Percentiles rank a stretch among this genome's conserved stretches.
phyloP scores from a whole-genome alignment of 208 protist species.

The Balamuthia mandrillaris region DNA sequence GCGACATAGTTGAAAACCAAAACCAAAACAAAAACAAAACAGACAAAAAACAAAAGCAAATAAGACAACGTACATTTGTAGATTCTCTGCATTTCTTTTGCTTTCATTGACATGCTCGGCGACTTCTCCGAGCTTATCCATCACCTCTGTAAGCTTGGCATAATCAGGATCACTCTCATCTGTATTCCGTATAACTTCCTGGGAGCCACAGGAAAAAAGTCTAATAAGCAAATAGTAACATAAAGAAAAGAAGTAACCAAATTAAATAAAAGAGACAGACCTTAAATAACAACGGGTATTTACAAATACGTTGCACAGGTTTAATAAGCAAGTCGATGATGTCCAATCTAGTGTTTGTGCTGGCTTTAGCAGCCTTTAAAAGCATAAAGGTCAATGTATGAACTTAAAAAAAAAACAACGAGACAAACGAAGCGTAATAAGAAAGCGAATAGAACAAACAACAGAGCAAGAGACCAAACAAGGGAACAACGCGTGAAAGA shows the following conservation, averaged over 20 bases:
- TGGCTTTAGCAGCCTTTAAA: neutral
- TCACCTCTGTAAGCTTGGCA: neutral
- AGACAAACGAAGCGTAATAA: neutral
- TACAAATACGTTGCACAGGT: slow-evolving; percentile 8
- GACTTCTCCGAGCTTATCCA: neutral
- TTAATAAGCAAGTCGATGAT: slow-evolving; percentile 4
- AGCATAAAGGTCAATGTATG: neutral
- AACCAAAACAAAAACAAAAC: neutral
- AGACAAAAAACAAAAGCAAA: neutral
- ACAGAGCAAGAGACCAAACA: neutral
- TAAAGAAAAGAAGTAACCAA: neutral
- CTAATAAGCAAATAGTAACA: neutral
- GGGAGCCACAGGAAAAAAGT: neutral
- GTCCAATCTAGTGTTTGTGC: neutral
- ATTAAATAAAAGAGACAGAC: neutral
- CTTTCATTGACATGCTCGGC: slow-evolving; percentile 2
- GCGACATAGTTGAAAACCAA: neutral
- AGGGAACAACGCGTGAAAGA: no score
- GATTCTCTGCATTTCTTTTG: neutral
- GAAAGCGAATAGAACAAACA: neutral
- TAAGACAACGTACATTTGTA: neutral
- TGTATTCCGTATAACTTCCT: slow-evolving; percentile 16
- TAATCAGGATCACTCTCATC: neutral
- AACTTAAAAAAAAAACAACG: neutral
- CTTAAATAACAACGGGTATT: neutral